A percentile compares a stretch with the other conserved stretches of the same genome.
These are phyloP conservation scores for Sugiyamaella grinbergsii DNA, from an alignment of 1,139 yeast species.

Conservation along the genomic window DNA sequence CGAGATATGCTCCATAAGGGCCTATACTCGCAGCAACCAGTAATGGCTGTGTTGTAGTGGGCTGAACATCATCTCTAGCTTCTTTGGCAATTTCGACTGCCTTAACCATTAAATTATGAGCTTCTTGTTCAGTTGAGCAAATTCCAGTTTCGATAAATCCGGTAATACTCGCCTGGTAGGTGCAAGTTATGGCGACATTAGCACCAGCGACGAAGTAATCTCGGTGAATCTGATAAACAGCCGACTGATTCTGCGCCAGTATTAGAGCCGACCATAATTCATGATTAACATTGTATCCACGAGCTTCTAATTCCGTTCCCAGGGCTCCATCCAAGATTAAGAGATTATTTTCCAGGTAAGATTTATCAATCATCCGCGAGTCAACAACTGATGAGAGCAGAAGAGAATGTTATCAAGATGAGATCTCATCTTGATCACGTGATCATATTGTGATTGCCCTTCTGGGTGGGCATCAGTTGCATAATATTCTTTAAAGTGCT, in stretches of 20 bases:
- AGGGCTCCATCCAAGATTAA: conserved; percentile 50
- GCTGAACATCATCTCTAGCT: conserved; percentile 21
- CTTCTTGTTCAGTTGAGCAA: conserved; percentile 39
- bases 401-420: too few species aligned
- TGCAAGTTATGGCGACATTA: conserved; percentile 57
- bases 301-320: conserved; percentile 48
- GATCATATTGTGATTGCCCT: too few species aligned
- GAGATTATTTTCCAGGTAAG: conserved; percentile 3
- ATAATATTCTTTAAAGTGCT: too few species aligned
- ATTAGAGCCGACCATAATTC: conserved; percentile 66
- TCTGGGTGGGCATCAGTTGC: too few species aligned
- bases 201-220: conserved; percentile 58
- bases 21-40: conserved; percentile 66
- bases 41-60: conserved; percentile 26
- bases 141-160: conserved; percentile 46
- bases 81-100: conserved; percentile 35
- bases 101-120: conserved; percentile 36
- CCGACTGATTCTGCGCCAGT: conserved; percentile 50
- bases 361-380: background rate
- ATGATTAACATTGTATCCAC: conserved; percentile 44
- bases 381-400: too few species aligned
- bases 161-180: conserved; percentile 60
- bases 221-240: conserved; percentile 53
- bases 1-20: conserved; percentile 68
- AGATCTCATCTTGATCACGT: too few species aligned